Evolutionary conservation across 805 yeast genomes (phyloP).

Genomic region (Candida golubevii): DNA sequence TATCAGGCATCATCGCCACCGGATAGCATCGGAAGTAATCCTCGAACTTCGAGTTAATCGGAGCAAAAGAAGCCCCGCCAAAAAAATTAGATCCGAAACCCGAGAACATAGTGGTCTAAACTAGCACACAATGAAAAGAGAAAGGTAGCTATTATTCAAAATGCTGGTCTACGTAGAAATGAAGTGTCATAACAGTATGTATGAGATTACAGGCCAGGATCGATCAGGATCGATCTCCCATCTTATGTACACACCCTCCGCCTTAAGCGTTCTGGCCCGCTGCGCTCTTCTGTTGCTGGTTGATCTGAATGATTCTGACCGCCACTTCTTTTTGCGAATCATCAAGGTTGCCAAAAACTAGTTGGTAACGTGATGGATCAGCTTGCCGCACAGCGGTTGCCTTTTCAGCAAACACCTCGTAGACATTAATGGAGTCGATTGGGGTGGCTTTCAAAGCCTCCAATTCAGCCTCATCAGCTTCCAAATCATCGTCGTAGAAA

Average conservation of each 20-base stretch:
- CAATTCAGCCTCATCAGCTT: slow-evolving; percentile 67
- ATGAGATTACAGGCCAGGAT: no score
- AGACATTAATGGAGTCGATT: slow-evolving; percentile 72
- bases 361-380: slow-evolving; percentile 47
- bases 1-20: slow-evolving; percentile 81
- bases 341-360: slow-evolving; percentile 39
- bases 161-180: no score
- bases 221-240: no score
- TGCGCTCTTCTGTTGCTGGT: slow-evolving; percentile 13
- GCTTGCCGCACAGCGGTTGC: slow-evolving; percentile 45
- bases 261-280: slow-evolving; percentile 4
- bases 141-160: no score
- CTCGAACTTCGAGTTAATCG: slow-evolving; percentile 50
- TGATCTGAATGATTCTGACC: slow-evolving; percentile 24
- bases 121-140: not conserved
- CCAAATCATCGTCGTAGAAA: slow-evolving; percentile 26
- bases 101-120: slow-evolving; percentile 30
- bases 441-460: slow-evolving; percentile 83
- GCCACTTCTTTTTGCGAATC: slow-evolving; percentile 33
- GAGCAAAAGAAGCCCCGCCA: slow-evolving; percentile 31
- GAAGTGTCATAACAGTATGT: no score
- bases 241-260: slow-evolving; percentile 4
- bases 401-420: slow-evolving; percentile 56
- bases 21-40: slow-evolving; percentile 93
- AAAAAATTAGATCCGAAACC: slow-evolving; percentile 39